Base-by-base conservation (phyloP, 73 alveolate species). In the Paramecium biaurelia region DNA sequence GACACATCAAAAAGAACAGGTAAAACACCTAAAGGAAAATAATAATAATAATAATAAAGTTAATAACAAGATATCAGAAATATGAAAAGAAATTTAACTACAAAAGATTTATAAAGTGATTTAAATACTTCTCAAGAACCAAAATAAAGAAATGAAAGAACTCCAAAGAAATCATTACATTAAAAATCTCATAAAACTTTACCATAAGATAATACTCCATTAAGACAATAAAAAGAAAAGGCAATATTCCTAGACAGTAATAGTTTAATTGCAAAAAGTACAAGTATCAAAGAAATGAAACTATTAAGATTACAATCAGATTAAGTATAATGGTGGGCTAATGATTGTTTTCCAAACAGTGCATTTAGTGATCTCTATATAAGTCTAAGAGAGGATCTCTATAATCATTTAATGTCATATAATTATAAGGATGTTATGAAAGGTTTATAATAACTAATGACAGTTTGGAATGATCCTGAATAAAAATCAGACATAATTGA, bases 141-240 rank as follows among this genome's bases (percentile, higher is more conserved):
- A 42, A 79, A 42, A 79, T 30, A 45, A 42, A 41, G 90, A 79
- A 79, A 79, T 79, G 90, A 79, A 79, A 79, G 90, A 45, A 79
- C 90, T 20, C 90, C 90, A 9, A 79, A 79, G 2, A 79, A 79
- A 47, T 79, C 90, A 5, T 20, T 45, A 2, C 70, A 79, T 47
- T 43, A 79, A 45, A 79, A 45, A 47, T 79, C 90, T 11, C 90
- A 79, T 24, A 79, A 79, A 21, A 79, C 90, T 18, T 9, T 79
- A 12, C 90, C 90, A 42, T 43, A 79, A 43, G 90, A 79, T 15
- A 45, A 24, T 21, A 26, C 72, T 11, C 42, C 76, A 72, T 72
- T 72, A 18, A 35, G 58, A 38, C 24, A 72, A 72, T 37, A 30
- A 79, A 42, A 42, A 42, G 72, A 23, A 43, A 42, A 79, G 35